Evolutionary conservation across 306 rosid genomes (phyloP).

Genomic region (Casuarina equisetifolia): DNA sequence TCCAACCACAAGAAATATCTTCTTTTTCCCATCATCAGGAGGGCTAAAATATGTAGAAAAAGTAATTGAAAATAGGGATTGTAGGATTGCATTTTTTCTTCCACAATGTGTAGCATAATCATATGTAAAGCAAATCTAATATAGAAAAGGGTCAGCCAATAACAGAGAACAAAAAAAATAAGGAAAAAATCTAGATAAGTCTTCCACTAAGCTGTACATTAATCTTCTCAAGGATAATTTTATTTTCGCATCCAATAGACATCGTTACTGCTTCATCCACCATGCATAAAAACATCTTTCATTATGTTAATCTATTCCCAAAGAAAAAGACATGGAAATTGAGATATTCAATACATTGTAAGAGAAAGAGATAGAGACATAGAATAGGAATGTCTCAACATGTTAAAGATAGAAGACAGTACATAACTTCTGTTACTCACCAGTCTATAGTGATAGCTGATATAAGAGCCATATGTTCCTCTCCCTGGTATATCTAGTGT

Average conservation of each 20-base stretch:
- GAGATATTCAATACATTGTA: too few relatives aligned
- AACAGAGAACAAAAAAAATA: too few relatives aligned
- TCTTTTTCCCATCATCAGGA: neutral
- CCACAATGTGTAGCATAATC: too few relatives aligned
- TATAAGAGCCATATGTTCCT: constrained; percentile 67
- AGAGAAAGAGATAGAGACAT: too few relatives aligned
- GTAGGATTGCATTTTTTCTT: neutral
- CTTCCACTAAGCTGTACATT: neutral
- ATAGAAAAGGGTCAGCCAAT: too few relatives aligned
- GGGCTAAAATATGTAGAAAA: constrained; percentile 24
- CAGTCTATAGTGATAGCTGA: constrained; percentile 65
- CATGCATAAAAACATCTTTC: too few relatives aligned
- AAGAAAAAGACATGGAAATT: too few relatives aligned
- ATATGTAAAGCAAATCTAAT: neutral
- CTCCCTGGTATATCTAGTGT: constrained; percentile 44
- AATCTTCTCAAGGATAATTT: too few relatives aligned
- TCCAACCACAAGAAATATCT: constrained; percentile 9
- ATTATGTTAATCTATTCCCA: neutral
- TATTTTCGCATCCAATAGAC: too few relatives aligned
- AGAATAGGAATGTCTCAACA: neutral
- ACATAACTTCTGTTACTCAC: constrained; percentile 23
- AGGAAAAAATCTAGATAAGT: neutral
- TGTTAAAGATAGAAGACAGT: neutral
- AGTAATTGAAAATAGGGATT: neutral
- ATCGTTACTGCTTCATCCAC: too few relatives aligned